Evolutionary conservation across 768 basidiomycete genomes (phyloP).

Genomic region (Crepidotus variabilis): DNA sequence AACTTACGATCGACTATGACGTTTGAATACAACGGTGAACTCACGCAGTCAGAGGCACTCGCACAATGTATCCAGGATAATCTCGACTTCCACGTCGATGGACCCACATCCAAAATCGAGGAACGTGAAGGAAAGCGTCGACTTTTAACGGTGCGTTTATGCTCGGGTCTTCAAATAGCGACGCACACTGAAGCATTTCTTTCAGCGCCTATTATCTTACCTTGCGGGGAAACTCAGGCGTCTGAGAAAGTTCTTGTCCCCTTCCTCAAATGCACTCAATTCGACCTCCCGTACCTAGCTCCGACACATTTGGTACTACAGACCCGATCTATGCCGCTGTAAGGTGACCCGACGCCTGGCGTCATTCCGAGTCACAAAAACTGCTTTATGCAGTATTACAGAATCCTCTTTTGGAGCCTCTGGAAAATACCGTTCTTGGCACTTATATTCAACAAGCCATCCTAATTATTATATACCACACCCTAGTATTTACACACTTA

Average conservation of each 20-base stretch:
- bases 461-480: too few species aligned
- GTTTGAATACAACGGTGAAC: neutral
- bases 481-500: too few species aligned
- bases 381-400: too few species aligned
- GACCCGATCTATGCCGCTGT: too few species aligned
- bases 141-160: neutral
- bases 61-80: neutral
- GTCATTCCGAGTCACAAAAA: too few species aligned
- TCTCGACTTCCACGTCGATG: neutral
- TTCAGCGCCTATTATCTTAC: neutral
- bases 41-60: neutral
- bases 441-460: too few species aligned
- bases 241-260: neutral
- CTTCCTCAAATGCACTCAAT: neutral
- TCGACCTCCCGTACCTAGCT: neutral
- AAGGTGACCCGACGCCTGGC: too few species aligned
- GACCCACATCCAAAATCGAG: neutral
- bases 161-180: neutral
- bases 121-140: neutral
- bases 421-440: too few species aligned
- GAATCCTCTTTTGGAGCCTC: too few species aligned
- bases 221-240: neutral
- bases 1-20: neutral
- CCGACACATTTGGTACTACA: too few species aligned
- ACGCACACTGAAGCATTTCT: neutral